Evolutionary conservation across 2,329 filamentous ascomycete genomes (phyloP).

Genomic region (Botrytis aclada): DNA sequence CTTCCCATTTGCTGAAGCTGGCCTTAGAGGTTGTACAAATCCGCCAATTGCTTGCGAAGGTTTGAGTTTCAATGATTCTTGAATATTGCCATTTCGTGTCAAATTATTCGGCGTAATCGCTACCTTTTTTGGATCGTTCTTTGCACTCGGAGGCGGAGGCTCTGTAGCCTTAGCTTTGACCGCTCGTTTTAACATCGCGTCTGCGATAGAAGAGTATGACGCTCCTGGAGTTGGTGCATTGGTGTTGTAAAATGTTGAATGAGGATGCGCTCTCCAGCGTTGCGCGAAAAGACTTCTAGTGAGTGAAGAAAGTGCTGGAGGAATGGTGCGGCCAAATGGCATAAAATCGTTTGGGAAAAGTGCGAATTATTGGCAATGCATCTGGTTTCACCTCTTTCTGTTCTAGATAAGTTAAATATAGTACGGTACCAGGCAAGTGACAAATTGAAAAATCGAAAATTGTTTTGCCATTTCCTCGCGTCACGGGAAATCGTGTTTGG

Average conservation of each 20-base stretch:
- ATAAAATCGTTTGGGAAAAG: slow-evolving; percentile 34
- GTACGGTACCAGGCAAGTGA: not conserved
- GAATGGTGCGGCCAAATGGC: slow-evolving; percentile 31
- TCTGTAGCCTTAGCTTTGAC: slow-evolving; percentile 24
- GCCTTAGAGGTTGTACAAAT: slow-evolving; percentile 32
- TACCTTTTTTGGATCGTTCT: slow-evolving; percentile 43
- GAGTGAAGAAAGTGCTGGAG: slow-evolving; percentile 32
- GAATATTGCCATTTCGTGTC: slow-evolving; percentile 48
- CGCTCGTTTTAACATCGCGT: slow-evolving; percentile 39
- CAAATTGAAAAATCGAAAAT: not conserved
- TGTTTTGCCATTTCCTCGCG: slow-evolving; percentile 7
- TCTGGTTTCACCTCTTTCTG: slow-evolving; percentile 18
- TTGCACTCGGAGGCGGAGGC: slow-evolving; percentile 26
- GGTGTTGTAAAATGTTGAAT: slow-evolving; percentile 21
- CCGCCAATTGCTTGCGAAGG: slow-evolving; percentile 39
- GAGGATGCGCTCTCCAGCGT: slow-evolving; percentile 31
- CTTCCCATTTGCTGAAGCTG: slow-evolving; percentile 30
- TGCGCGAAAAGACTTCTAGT: slow-evolving; percentile 31
- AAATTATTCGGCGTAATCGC: slow-evolving; percentile 58
- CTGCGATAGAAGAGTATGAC: slow-evolving; percentile 35
- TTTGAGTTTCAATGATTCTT: slow-evolving; percentile 48
- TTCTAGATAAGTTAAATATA: not conserved
- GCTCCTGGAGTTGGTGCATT: slow-evolving; percentile 26
- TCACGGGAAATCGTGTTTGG: slow-evolving; percentile 6
- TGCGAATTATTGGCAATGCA: slow-evolving; percentile 21